Evolutionary conservation across 768 basidiomycete genomes (phyloP).

Genomic region (Termitomyces sp.): DNA sequence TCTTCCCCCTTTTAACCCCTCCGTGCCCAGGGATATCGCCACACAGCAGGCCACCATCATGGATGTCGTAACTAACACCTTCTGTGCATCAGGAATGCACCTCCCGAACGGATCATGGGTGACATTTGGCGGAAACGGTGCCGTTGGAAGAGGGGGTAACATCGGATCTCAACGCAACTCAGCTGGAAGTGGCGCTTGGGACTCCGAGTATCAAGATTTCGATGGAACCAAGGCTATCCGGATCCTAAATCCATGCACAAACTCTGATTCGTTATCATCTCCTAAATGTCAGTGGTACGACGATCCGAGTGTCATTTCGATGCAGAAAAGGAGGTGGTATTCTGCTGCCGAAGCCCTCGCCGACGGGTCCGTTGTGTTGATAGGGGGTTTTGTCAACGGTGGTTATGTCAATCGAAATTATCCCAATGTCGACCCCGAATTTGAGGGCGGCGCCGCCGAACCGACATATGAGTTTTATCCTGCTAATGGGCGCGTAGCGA

Average conservation of each 20-base stretch:
- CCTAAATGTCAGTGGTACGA: slow-evolving; percentile 69
- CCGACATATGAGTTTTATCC: slow-evolving; percentile 85
- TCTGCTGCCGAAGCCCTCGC: slow-evolving; percentile 66
- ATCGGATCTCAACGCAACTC: slow-evolving; percentile 47
- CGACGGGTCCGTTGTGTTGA: slow-evolving; percentile 73
- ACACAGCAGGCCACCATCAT: slow-evolving; percentile 57
- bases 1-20: not conserved
- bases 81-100: slow-evolving; percentile 81
- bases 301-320: slow-evolving; percentile 49
- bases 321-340: slow-evolving; percentile 74
- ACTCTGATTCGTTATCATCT: slow-evolving; percentile 38
- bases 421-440: slow-evolving; percentile 59
- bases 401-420: slow-evolving; percentile 75
- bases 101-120: slow-evolving; percentile 72
- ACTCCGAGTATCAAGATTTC: slow-evolving; percentile 68
- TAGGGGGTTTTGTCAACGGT: slow-evolving; percentile 76
- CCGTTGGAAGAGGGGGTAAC: slow-evolving; percentile 59
- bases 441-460: slow-evolving; percentile 66
- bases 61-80: slow-evolving; percentile 68
- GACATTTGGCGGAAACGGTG: slow-evolving; percentile 75
- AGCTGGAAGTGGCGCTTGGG: slow-evolving; percentile 44
- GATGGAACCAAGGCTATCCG: slow-evolving; percentile 80
- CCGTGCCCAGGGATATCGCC: slow-evolving; percentile 46
- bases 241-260: slow-evolving; percentile 70
- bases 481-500: slow-evolving; percentile 38